Conservation (phyloP, 2,329 filamentous ascomycete genomes). For the Cladorrhinum sp. region DNA sequence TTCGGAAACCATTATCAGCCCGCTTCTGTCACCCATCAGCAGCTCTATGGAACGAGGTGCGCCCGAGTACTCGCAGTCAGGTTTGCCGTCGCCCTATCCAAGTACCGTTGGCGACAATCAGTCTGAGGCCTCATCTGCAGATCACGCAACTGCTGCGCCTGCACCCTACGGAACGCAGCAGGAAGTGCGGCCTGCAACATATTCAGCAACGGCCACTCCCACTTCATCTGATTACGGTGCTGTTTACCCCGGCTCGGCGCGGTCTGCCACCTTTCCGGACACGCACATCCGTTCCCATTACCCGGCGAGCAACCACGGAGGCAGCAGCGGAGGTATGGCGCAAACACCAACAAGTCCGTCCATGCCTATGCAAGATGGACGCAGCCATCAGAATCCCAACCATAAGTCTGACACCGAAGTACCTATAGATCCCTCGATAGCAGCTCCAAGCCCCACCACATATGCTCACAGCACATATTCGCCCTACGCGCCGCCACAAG, state of each 20-base stretch:
- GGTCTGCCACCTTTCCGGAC: slow-evolving; percentile 76
- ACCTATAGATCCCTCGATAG: slow-evolving; percentile 98
- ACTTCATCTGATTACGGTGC: slow-evolving; percentile 74
- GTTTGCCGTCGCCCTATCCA: slow-evolving; percentile 74
- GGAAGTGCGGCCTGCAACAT: slow-evolving; percentile 70
- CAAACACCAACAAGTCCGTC: slow-evolving; percentile 97
- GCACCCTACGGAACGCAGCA: slow-evolving; percentile 81
- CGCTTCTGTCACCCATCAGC: slow-evolving; percentile 18
- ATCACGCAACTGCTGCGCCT: slow-evolving; percentile 90
- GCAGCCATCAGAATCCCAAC: slow-evolving; percentile 67
- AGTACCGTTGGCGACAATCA: slow-evolving; percentile 64
- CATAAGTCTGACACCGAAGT: slow-evolving; percentile 94
- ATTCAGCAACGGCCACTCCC: slow-evolving; percentile 76
- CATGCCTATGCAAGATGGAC: slow-evolving; percentile 77
- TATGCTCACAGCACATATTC: slow-evolving; percentile 83
- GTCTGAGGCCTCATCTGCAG: slow-evolving; percentile 84
- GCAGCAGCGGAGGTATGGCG: slow-evolving; percentile 85
- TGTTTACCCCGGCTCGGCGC: slow-evolving; percentile 69
- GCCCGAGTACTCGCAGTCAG: slow-evolving; percentile 80
- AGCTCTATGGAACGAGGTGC: slow-evolving; percentile 53
- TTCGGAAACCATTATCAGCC: slow-evolving; percentile 17
- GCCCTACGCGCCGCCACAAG: slow-evolving; percentile 78
- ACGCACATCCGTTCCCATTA: slow-evolving; percentile 78
- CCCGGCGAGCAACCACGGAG: slow-evolving; percentile 69
- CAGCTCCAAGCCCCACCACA: slow-evolving; percentile 86